Base-by-base conservation (phyloP, 208 protist species). In the Entamoeba invadens region DNA sequence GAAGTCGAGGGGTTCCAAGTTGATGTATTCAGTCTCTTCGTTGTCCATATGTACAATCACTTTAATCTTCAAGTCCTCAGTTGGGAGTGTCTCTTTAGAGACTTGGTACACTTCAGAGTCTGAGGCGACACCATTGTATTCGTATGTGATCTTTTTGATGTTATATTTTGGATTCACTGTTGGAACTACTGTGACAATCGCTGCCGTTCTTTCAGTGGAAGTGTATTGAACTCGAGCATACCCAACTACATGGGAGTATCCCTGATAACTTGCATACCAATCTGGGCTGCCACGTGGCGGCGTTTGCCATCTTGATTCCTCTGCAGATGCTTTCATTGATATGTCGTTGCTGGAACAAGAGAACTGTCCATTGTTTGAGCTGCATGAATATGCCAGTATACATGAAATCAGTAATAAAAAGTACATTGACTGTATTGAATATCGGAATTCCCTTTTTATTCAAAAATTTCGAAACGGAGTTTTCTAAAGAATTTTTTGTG, bases 331-430 rank as follows among this genome's bases (percentile, higher is more conserved):
- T 68, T 68, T 68, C 50, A 68, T 68, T 31, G 50, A 0, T 31
- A 68, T 68, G 25, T 68, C 50, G 25, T 68, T 68, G 14, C 50
- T 25, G 25, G 14, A 31, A 68, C 50, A 68, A 31, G 95, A n/a
- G 46, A 93, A 97, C 44, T 97, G 94, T 45, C 95, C 96, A 50
- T 16, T 46, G 25, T 68, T 68, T 35, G 1, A 25, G 21, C 45
- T 92, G 3, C 95, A 21, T 47, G 94, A 46, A 10, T 68, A 25
- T 31, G 50, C 50, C 14, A 68, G 25, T 3, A 25, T 25, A 68
- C 14, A 12, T 31, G 50, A 12, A 68, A 68, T 68, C 18, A 68
- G 25, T 68, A 68, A 68, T 31, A 68, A 25, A 31, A 68, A 68
- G 50, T n/a, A n/a, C n/a, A n/a, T n/a, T n/a, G n/a, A n/a, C n/a